phyloP scores from a whole-genome alignment of 495 filamentous ascomycete genomes.

The Penicillium herquei region DNA sequence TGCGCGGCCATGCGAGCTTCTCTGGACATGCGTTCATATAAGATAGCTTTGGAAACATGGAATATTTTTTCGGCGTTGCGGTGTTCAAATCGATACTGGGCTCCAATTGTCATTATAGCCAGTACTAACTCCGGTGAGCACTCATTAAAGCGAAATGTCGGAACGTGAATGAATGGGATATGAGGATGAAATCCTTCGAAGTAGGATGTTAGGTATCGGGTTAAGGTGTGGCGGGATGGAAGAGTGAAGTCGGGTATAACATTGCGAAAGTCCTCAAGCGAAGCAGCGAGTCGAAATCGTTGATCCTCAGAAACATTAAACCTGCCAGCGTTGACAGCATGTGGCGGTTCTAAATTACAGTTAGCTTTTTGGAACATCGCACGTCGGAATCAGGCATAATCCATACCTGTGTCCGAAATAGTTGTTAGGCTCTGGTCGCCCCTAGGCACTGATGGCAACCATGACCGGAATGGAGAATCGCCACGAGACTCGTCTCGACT shows the following conservation, averaged over 20 bases:
- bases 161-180: slow-evolving; percentile 37
- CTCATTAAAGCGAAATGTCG: slow-evolving; percentile 35
- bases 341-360: slow-evolving; percentile 27
- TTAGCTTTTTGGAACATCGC: not conserved
- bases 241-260: slow-evolving; percentile 38
- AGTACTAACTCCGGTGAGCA: slow-evolving; percentile 32
- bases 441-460: slow-evolving; percentile 39
- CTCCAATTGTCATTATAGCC: slow-evolving; percentile 36
- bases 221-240: slow-evolving; percentile 39
- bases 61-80: slow-evolving; percentile 36
- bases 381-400: not conserved
- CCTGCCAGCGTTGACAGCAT: slow-evolving; percentile 22
- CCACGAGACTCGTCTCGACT: slow-evolving; percentile 31
- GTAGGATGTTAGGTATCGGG: slow-evolving; percentile 37
- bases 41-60: slow-evolving; percentile 33
- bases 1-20: slow-evolving; percentile 21
- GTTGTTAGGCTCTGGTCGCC: slow-evolving; percentile 37
- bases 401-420: slow-evolving; percentile 36
- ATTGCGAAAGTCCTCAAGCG: slow-evolving; percentile 37
- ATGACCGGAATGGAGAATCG: slow-evolving; percentile 40
- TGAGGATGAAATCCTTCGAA: slow-evolving; percentile 40
- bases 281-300: slow-evolving; percentile 33
- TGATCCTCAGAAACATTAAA: slow-evolving; percentile 40
- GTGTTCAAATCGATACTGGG: slow-evolving; percentile 40
- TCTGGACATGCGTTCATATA: slow-evolving; percentile 30